Evolutionary conservation across 441 rosid genomes (phyloP), one percentile per base, ranked within the genome.

Genomic region (Populus tomentosa): DNA sequence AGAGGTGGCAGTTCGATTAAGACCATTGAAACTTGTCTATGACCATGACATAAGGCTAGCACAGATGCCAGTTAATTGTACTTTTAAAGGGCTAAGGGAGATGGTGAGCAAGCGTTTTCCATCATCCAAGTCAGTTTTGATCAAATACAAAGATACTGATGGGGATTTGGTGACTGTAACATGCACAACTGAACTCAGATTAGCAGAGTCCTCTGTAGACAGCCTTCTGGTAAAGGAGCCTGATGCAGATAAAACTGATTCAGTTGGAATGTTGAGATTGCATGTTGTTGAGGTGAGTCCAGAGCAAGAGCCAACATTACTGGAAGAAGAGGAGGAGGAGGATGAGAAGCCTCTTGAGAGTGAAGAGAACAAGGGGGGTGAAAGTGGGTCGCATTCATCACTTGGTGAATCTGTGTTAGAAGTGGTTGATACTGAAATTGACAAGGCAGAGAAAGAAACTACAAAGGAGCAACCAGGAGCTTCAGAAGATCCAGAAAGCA

Each of bases 121-220:
- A 4, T 88, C 98, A 23, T 93, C 97, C 0, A 92, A 91, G 85
- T 84, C 98, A 3, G 93, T 92, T 33, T 84, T 95, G 90, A 84
- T 93, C 35, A 91, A 94, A 86, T 93, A 89, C 69, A 94, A 88
- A 80, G 98, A 94, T 75, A 89, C 61, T 78, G 99, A 92, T 74
- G 99, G 98, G 33, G 99, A 95, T 84, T 90, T 95, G 86, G 94
- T 95, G 68, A 95, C 99, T 33, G 79, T 93, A 26, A 95, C 98
- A 2, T 88, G 85, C 62, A 90, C 95, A 1, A 80, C 87, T 2
- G 99, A 95, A 82, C 92, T 93, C 62, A 89, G 88, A 77, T 76
- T 89, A 83, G 97, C 97, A 5, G 99, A 91, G 84, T 74, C 87
- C 69, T 84, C 84, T 24, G 92, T 85, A 16, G 99, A 90, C 80